Evolutionary conservation across 805 yeast genomes (phyloP), one percentile per base, ranked within the genome.

Genomic region (Candida tallmaniae): DNA sequence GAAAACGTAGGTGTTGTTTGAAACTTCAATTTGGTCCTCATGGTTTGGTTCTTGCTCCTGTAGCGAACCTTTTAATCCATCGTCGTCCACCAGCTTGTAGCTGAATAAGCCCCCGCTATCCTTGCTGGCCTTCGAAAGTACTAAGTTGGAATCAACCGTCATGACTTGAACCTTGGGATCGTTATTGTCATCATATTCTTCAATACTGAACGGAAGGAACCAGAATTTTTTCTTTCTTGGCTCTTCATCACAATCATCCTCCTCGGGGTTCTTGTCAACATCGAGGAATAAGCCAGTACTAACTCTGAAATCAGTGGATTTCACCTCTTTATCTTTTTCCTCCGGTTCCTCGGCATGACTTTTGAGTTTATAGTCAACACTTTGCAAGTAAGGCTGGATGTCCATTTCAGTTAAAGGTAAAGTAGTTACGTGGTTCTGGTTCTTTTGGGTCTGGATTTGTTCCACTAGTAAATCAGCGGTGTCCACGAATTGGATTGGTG

Each of bases 281-380:
- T 49, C 45, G 9, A 49, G 36, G 31, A 42, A 45, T 18, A 49
- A 31, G 3, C 55, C 55, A 8, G 51, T 46, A 30, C 51, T 48
- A 20, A 49, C 16, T 19, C 42, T 12, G 20, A 43, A 6, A 31
- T 35, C 35, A 14, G 34, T 27, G 12, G 32, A 15, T 7, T 27
- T 14, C 11, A 27, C 29, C 6, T 12, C 14, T 12, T 11, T 13
- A 6, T 23, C 27, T 23, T 10, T 23, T 6, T 6, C 27, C 14
- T 10, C 23, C 23, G n/a, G n/a, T n/a, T n/a, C n/a, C n/a, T n/a
- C n/a, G n/a, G n/a, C n/a, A 22, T n/a, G 8, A 25, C 27, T 21
- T 21, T 32, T 31, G 26, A 26, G 25, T 15, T 12, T 25, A n/a
- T 14, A 7, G 5, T 7, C 27, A 13, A 10, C 20, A 19, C 13